Percentiles rank a stretch among this genome's conserved stretches.
Evolutionary conservation across 768 basidiomycete species (phyloP).

Genomic region (Termitomyces sp.): DNA sequence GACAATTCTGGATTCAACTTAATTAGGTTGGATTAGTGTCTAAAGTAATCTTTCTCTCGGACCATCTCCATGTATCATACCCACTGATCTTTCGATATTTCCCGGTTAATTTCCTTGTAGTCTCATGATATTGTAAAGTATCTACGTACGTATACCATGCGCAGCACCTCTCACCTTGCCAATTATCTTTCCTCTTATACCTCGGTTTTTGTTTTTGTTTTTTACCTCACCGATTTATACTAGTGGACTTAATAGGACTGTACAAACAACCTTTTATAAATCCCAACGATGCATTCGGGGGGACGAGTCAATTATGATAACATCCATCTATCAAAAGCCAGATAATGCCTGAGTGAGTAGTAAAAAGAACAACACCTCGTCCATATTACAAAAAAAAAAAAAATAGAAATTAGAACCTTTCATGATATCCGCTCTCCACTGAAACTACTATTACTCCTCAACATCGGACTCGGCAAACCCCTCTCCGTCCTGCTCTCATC

Average conservation of each 20-base stretch:
- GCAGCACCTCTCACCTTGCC: too few species aligned
- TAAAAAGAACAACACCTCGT: not conserved
- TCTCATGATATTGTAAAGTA: not conserved
- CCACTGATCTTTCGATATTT: not conserved
- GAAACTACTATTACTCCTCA: slow-evolving; percentile 31
- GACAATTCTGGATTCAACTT: slow-evolving; percentile 2
- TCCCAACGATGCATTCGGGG: not conserved
- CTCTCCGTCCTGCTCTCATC: slow-evolving; percentile 56
- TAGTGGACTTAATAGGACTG: not conserved
- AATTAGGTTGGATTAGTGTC: slow-evolving; percentile 4
- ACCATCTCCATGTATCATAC: not conserved
- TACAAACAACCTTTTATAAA: not conserved
- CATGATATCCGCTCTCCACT: slow-evolving; percentile 17
- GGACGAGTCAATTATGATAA: slow-evolving; percentile 2
- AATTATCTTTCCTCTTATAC: not conserved
- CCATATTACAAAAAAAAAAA: slow-evolving; percentile 3
- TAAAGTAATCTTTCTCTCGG: not conserved
- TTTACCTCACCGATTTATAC: not conserved
- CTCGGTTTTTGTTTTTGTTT: not conserved
- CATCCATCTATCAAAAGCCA: slow-evolving; percentile 4
- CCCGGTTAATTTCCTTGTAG: not conserved
- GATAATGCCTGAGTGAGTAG: not conserved
- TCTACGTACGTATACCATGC: not conserved
- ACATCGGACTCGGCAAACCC: slow-evolving; percentile 59
- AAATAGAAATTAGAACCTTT: slow-evolving; percentile 6